Evolutionary conservation across 2,329 filamentous ascomycete species (phyloP), one percentile per base, ranked within the genome.

Genomic region (Fusarium beomiforme): DNA sequence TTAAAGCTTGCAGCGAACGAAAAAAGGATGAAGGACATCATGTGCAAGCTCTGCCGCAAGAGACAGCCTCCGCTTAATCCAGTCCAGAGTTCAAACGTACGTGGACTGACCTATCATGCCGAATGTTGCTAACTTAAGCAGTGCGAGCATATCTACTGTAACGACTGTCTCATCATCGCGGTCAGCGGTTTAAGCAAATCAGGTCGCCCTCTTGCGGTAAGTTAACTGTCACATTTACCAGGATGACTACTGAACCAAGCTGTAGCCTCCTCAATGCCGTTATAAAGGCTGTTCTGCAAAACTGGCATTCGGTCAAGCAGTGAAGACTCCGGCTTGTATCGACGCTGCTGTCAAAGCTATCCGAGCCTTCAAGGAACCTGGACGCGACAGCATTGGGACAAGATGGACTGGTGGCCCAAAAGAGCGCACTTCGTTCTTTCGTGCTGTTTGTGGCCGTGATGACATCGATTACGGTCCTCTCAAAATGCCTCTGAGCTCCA

Each of bases 141-240:
- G 81, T 83, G 82, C 31, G 60, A 67, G 0, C 81, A 83, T 49
- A 24, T 77, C 2, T 81, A 78, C 37, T 83, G 81, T 58, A 2
- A 4, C 0, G 5, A 6, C 0, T 83, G 81, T 37, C 42, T 79
- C 4, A 2, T 21, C 2, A 29, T 24, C 5, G 24, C 31, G 11
- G 1, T 56, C 11, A 31, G 12, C 1, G 1, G 19, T 17, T 3
- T 3, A 5, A 41, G 8, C 10, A 57, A 61, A 16, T 2, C 6
- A 0, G 49, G 16, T 4, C 21, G 31, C n/a, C 3, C 14, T 3
- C 9, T 12, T 21, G 29, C 3, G n/a, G 56, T 43, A 24, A 14
- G 39, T 24, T 4, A 4, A 16, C 2, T 12, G 1, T 19, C 9
- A 31, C 9, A 11, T 12, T 6, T 26, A 4, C 16, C 8, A 29